Evolutionary conservation across 768 basidiomycete species (phyloP), one percentile per base, ranked within the genome.

Genomic region (Wakefieldia striispora): DNA sequence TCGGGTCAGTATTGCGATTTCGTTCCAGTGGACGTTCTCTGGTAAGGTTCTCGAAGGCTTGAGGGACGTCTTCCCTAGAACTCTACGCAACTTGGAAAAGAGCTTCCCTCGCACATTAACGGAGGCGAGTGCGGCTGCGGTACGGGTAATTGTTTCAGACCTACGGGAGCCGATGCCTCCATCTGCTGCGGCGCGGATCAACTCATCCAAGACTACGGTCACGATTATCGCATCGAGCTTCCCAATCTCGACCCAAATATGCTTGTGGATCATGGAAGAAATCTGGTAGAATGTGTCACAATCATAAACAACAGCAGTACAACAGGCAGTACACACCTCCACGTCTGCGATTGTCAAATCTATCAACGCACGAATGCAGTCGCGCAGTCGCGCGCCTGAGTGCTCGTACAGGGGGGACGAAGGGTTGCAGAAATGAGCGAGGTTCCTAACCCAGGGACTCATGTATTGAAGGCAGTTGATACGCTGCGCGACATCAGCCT

Each of bases 391-490:
- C 11, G 87, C 82, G 9, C 83, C 86, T 1, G 86, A 84, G 24
- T 82, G 79, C 46, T 89, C 86, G 50, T 80, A 88, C 27, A 86
- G 70, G n/a, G 77, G 60, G 55, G 77, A 77, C 3, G 83, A 79
- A 1, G 91, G 84, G 56, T 86, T 85, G 23, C 80, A 78, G 54
- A 89, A 94, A 13, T 73, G 66, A 3, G 79, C 74, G 2, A 97
- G 73, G 59, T 95, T 94, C 63, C 79, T 83, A 36, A 95, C 79
- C 94, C 93, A 97, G 3, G 94, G 92, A 35, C 79, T 82, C 75
- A 95, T 77, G 61, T 92, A 94, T 51, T 87, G 82, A 19, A 95
- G 65, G 59, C 85, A 91, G 51, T 77, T 80, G 35, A 89, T 81
- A 34, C 84, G 83, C 41, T 87, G 84, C 1, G 70, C 61, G 3